Evolutionary conservation across 495 filamentous ascomycete species (phyloP), one percentile per base, ranked within the genome.

Genomic region (Lindgomyces ingoldianus): DNA sequence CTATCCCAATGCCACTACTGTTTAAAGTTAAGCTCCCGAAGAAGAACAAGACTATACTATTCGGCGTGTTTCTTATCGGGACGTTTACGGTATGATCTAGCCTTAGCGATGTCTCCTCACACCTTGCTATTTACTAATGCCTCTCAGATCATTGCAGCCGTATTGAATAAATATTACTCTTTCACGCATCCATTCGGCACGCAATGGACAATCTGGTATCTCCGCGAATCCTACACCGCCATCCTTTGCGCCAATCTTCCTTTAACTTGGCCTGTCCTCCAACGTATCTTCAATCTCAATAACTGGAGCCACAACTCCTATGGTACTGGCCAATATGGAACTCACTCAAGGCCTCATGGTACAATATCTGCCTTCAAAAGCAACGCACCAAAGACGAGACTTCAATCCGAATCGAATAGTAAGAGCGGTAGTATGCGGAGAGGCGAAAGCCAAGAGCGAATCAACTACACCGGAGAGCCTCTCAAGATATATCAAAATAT

Each of bases 281-380:
- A 81, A 12, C 80, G 80, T 47, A 53, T 81, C 25, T 85, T 88
- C 74, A 73, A 74, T 12, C 47, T 83, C 36, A 53, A 30, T 18
- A 62, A 55, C 53, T 65, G 53, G 57, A 69, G 72, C 78, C 77
- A 89, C 91, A 88, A 90, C 87, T 80, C 88, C 91, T 87, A 89
- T 90, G n/a, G 21, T 27, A 24, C 33, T 1, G 48, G 47, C 19
- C 47, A 39, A 42, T 42, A 53, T n/a, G 29, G 21, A 42, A 39
- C 12, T 9, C 33, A 39, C 14, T 44, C 30, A 41, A 11, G 47
- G 4, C 9, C 47, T 22, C 29, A 19, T 25, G 24, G 39, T n/a
- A 29, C 29, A 30, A 3, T 30, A 3, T 51, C 58, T 6, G 48
- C 22, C 18, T 25, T 46, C 25, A 61, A 53, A 29, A 53, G 33